Evolutionary conservation across 192 early-diverging fungal species (phyloP).

Genomic region (Backusella liffmaniae): DNA sequence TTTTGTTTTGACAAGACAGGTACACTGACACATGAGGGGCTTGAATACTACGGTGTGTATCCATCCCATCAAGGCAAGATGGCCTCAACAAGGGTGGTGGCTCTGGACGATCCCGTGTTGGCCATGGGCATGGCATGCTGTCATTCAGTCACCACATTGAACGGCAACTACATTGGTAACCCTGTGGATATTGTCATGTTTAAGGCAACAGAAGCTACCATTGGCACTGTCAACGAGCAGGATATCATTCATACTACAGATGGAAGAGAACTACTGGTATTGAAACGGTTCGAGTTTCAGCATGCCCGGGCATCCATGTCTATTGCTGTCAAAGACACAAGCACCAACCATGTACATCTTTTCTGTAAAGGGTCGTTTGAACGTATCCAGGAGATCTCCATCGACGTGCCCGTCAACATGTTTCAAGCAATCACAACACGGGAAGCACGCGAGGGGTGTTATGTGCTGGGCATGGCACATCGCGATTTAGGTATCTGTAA

Average conservation of each 20-base stretch:
- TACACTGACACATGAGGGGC: conserved; percentile 70
- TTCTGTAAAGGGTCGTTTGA: conserved; percentile 72
- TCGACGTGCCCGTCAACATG: conserved; percentile 36
- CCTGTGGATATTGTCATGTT: conserved; percentile 73
- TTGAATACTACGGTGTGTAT: conserved; percentile 56
- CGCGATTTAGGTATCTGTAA: conserved; percentile 12
- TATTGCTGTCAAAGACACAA: conserved; percentile 47
- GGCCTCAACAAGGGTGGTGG: not conserved
- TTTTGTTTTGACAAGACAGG: conserved; percentile 79
- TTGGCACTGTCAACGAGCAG: conserved; percentile 2
- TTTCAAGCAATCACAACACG: conserved; percentile 38
- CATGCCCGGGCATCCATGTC: conserved; percentile 68
- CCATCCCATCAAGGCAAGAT: not conserved
- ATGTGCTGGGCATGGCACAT: conserved; percentile 58
- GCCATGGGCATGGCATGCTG: conserved; percentile 42
- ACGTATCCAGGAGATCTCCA: conserved; percentile 41
- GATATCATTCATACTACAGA: conserved; percentile 19
- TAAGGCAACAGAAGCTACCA: conserved; percentile 37
- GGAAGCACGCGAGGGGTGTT: conserved; percentile 53
- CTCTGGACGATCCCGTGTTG: not conserved
- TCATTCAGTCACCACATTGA: conserved; percentile 56
- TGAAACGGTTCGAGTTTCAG: conserved; percentile 68
- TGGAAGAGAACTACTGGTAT: conserved; percentile 23
- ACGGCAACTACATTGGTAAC: conserved; percentile 57
- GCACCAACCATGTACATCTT: conserved; percentile 42